A percentile compares a stretch with the other conserved stretches of the same genome.
Conservation (phyloP, 805 yeast species). For the Teunomyces lycoperdinae region DNA sequence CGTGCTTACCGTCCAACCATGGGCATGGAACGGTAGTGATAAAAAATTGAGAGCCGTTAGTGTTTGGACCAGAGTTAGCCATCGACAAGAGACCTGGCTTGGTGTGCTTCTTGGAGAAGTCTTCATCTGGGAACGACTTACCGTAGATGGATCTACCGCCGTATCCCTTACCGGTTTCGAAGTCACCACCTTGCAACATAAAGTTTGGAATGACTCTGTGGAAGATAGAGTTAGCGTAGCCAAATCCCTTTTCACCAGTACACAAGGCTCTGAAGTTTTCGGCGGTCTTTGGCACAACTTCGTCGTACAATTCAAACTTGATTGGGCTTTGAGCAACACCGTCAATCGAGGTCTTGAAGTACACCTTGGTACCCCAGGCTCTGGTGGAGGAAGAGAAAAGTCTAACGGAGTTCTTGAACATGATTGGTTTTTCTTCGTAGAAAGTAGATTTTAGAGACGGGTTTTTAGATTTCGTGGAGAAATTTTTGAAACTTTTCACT, state of each 20-base stretch:
- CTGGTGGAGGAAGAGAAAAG: conserved; percentile 48
- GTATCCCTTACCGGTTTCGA: conserved; percentile 84
- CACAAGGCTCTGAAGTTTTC: conserved; percentile 79
- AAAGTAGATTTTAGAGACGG: too few relatives aligned
- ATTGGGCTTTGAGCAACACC: conserved; percentile 45
- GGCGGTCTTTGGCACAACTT: conserved; percentile 70
- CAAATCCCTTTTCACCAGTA: conserved; percentile 93
- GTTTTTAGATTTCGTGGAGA: too few relatives aligned
- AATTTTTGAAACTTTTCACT: background rate
- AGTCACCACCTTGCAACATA: conserved; percentile 84
- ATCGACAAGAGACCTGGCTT: conserved; percentile 81
- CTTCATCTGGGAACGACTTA: conserved; percentile 60
- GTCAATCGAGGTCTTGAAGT: conserved; percentile 54
- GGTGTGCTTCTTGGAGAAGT: conserved; percentile 70
- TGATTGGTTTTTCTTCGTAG: background rate
- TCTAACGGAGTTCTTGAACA: conserved; percentile 35
- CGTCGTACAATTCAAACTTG: conserved; percentile 42
- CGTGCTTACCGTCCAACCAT: conserved; percentile 28
- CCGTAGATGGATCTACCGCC: conserved; percentile 93
- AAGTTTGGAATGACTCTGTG: conserved; percentile 96
- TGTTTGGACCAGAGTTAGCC: conserved; percentile 94
- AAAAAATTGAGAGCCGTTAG: conserved; percentile 90
- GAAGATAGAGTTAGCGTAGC: conserved; percentile 83
- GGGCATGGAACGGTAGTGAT: conserved; percentile 61
- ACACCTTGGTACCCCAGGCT: conserved; percentile 52